Percentiles rank a stretch among this genome's conserved stretches.
These are phyloP conservation scores for Clavulina sp. DNA, from an alignment of 768 basidiomycete genomes.

Conservation along the genomic window DNA sequence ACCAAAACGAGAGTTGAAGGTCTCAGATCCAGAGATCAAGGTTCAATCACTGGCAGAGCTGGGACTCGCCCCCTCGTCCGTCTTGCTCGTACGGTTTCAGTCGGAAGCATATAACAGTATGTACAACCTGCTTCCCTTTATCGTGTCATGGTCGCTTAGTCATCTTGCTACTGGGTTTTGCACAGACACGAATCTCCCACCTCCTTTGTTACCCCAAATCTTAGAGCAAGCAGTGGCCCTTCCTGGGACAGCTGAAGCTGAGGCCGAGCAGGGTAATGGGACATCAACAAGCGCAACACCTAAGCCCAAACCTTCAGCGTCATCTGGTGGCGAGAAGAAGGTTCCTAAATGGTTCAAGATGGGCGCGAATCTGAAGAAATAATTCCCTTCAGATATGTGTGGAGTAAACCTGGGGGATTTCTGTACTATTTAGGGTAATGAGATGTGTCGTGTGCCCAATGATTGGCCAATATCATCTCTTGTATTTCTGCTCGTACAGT, in stretches of 20 bases:
- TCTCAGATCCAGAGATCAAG: slow-evolving; percentile 56
- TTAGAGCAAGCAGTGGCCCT: slow-evolving; percentile 46
- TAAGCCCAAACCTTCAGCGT: not conserved
- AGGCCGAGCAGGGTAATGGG: slow-evolving; percentile 3
- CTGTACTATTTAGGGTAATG: no score
- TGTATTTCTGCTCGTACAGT: no score
- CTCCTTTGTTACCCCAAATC: slow-evolving; percentile 45
- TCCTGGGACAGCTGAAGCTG: slow-evolving; percentile 33
- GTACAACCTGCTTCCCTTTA: slow-evolving; percentile 13
- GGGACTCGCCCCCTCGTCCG: slow-evolving; percentile 60
- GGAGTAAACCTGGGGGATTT: no score
- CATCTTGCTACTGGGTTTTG: not conserved
- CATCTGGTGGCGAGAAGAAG: slow-evolving; percentile 30
- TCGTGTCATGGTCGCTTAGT: not conserved
- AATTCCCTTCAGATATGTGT: no score
- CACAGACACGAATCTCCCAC: slow-evolving; percentile 36
- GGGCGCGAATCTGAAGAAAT: no score
- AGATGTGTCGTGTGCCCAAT: no score
- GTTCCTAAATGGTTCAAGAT: slow-evolving; percentile 68
- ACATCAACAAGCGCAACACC: slow-evolving; percentile 1
- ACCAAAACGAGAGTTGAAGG: slow-evolving; percentile 67
- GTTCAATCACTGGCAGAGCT: slow-evolving; percentile 51
- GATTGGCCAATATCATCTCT: no score
- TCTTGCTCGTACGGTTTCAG: slow-evolving; percentile 59
- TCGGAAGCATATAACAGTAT: slow-evolving; percentile 54